Base-by-base conservation (phyloP, 768 basidiomycete species). In the Suillus variegatus region DNA sequence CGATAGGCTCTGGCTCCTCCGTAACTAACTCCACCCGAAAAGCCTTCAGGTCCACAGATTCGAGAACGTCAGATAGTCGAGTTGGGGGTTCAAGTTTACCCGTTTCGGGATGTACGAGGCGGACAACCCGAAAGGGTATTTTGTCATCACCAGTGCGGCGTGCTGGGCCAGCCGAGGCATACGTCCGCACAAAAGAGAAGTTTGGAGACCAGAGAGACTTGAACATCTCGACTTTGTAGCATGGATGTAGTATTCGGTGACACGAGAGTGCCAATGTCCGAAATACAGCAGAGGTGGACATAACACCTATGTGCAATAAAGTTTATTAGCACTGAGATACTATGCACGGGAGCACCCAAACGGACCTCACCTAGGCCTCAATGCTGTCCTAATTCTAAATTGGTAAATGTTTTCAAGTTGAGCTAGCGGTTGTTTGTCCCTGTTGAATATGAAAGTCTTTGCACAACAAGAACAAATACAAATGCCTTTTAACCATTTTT, bases 21-120 rank as follows among this genome's bases (percentile, higher is more conserved):
- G 78, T 70, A 46, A 90, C 82, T 54, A 93, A 85, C 72, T 89
- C 86, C 64, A 91, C 74, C 68, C 82, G 80, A 64, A 80, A 76
- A 0, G 76, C 78, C 20, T 80, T 74, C 12, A 71, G 69, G 72
- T 86, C 77, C 55, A 86, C 71, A 22, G 76, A 67, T 9, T 74
- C 73, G 69, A 93, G 81, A 61, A 93, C 74, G 4, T 74, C 69
- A 0, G 58, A 22, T 41, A 91, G 80, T 8, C 71, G 71, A 10
- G 69, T 73, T 2, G 77, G 77, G 0, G 68, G 74, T 0, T 77
- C 75, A 28, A 84, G 82, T 10, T 74, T 74, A 32, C 75, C 74
- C 6, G 84, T 83, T 25, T 78, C 74, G 1, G 83, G 77, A 68
- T 89, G 81, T 60, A 83, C 78, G 60, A 88, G 71, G 54, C 79